Evolutionary conservation across 2,329 filamentous ascomycete species (phyloP).

Genomic region (Elsinoe necatrix): DNA sequence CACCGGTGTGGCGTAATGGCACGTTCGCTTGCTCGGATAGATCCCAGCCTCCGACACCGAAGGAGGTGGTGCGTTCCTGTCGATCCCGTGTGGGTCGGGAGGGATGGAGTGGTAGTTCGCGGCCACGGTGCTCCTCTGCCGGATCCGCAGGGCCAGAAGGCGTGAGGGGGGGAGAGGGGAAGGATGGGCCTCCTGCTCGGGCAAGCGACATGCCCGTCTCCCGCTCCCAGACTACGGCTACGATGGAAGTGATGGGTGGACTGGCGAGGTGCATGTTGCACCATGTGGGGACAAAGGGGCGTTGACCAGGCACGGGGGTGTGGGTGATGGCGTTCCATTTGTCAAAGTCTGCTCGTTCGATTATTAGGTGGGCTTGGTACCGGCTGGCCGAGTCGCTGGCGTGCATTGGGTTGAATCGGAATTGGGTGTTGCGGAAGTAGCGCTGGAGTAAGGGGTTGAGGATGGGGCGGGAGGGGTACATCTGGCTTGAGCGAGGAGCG

Average conservation of each 20-base stretch:
- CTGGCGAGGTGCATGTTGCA: slow-evolving; percentile 11
- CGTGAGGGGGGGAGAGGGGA: neutral
- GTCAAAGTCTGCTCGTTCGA: slow-evolving; percentile 5
- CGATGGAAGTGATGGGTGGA: slow-evolving; percentile 1
- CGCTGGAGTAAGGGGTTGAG: slow-evolving; percentile 8
- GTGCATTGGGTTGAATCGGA: slow-evolving; percentile 9
- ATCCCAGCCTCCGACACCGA: neutral
- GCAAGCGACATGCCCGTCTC: neutral
- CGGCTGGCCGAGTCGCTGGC: slow-evolving; percentile 5
- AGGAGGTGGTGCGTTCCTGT: neutral
- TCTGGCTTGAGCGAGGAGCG: slow-evolving; percentile 1
- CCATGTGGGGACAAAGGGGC: slow-evolving; percentile 26
- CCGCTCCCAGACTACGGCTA: slow-evolving; percentile 6
- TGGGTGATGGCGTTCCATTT: neutral
- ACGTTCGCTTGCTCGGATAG: neutral
- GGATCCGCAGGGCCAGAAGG: too few species aligned
- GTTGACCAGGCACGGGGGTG: neutral
- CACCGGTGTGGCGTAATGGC: neutral
- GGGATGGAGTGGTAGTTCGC: neutral
- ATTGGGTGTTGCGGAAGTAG: slow-evolving; percentile 9
- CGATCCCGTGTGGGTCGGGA: neutral
- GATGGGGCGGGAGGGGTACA: slow-evolving; percentile 7
- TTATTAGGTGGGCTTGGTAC: slow-evolving; percentile 5
- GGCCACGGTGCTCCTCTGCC: neutral
- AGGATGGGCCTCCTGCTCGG: neutral